These are phyloP conservation scores for sorghum (Sorghum bicolor) DNA, from an alignment of 176 grass and related monocot genomes.

Conservation along the genomic window Sorghum_bicolor_NCBIv3 NC_012873.2:5361001-5361500, in stretches of 20 bases:
- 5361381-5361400: not conserved
- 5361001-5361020: not conserved
- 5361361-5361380: slow-evolving; percentile 1
- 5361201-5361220: not conserved
- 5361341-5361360: not conserved
- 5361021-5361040: not conserved
- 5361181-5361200: not conserved
- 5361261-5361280: not conserved
- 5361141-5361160: not conserved
- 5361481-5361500: not conserved
- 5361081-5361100: slow-evolving; percentile 20
- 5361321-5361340: not conserved
- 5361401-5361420: slow-evolving; percentile 51
- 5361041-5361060: not conserved
- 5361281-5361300: not conserved
- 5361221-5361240: not conserved
- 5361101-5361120: not conserved
- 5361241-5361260: not conserved
- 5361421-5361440: not conserved
- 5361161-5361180: not conserved
- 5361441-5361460: not conserved
- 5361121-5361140: not conserved
- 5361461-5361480: not conserved
- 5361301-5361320: no score
- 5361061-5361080: not conserved